Conservation (phyloP, 352 stramenopile species). For the Aphanomyces invadans region DNA sequence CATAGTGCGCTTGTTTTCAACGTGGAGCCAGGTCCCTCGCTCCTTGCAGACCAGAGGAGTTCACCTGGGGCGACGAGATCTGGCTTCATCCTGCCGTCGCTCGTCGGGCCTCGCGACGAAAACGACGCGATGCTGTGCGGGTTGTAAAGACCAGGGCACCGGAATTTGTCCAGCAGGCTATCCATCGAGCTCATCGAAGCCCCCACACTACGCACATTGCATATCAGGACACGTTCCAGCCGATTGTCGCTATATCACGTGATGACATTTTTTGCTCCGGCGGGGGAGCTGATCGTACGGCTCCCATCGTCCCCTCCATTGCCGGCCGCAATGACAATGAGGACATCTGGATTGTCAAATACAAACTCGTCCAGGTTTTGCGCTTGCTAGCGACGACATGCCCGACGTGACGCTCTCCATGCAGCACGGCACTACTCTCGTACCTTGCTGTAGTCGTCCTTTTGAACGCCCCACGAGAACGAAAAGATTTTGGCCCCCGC, state of each 20-base stretch:
- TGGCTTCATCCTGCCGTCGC: conserved; percentile 78
- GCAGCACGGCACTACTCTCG: too few species aligned
- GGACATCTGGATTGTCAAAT: conserved; percentile 74
- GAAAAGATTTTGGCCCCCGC: conserved; percentile 74
- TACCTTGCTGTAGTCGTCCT: conserved; percentile 59
- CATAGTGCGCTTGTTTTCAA: conserved; percentile 52
- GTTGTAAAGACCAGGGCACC: conserved; percentile 58
- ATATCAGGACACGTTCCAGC: too few species aligned
- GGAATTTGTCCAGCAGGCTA: conserved; percentile 40
- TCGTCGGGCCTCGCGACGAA: conserved; percentile 71
- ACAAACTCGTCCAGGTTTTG: conserved; percentile 72
- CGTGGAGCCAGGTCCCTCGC: conserved; percentile 45
- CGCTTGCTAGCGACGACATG: conserved; percentile 32
- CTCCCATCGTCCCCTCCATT: conserved; percentile 75
- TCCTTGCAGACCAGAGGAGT: conserved; percentile 68
- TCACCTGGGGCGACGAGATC: conserved; percentile 83
- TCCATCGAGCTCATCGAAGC: conserved; percentile 58
- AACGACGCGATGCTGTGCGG: conserved; percentile 76
- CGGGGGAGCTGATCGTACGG: conserved; percentile 77
- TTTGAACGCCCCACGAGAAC: conserved; percentile 72
- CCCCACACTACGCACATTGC: conserved; percentile 32
- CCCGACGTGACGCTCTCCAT: not conserved
- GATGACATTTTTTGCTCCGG: conserved; percentile 79
- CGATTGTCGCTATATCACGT: too few species aligned
- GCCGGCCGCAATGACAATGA: conserved; percentile 83